These are phyloP conservation scores for Ustilago bromivora DNA, from an alignment of 1,284 basidiomycete species.

Conservation along the genomic window DNA sequence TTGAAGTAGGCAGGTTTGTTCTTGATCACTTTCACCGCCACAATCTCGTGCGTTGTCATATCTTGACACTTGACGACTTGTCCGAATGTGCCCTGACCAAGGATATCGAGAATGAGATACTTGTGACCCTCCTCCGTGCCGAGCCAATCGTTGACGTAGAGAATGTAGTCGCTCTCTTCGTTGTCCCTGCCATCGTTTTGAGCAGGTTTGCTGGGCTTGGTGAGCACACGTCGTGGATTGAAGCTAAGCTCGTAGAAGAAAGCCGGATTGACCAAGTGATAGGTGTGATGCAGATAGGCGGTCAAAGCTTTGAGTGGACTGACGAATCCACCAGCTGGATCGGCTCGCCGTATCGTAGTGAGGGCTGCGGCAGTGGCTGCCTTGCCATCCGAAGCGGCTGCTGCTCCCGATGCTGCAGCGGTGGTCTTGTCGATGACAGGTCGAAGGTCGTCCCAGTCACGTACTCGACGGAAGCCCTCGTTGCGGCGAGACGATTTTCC, in stretches of 20 bases:
- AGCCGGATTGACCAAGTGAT: conserved; percentile 68
- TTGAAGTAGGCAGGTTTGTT: conserved; percentile 99
- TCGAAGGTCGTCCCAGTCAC: conserved; percentile 60
- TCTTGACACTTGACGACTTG: conserved; percentile 99
- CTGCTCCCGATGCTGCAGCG: conserved; percentile 45
- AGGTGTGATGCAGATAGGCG: conserved; percentile 68
- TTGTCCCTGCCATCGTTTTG: conserved; percentile 69
- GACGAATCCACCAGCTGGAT: conserved; percentile 66
- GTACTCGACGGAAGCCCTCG: conserved; percentile 63
- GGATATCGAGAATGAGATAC: conserved; percentile 96
- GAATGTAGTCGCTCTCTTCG: conserved; percentile 69
- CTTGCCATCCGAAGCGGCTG: conserved; percentile 48
- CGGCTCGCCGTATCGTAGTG: conserved; percentile 58
- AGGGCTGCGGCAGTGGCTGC: conserved; percentile 47
- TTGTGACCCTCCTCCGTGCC: conserved; percentile 73
- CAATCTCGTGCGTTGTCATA: conserved; percentile 97
- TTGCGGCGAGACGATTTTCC: conserved; percentile 32
- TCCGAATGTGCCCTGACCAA: conserved; percentile 98
- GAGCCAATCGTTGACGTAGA: conserved; percentile 69
- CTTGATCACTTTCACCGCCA: conserved; percentile 99
- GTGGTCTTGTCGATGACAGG: conserved; percentile 56
- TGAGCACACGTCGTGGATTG: conserved; percentile 67
- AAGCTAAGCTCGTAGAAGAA: conserved; percentile 70
- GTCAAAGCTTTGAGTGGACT: conserved; percentile 69
- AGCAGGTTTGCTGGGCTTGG: conserved; percentile 67